Conservation (phyloP, 108 stramenopile species). For the Nitzschia palea region DNA sequence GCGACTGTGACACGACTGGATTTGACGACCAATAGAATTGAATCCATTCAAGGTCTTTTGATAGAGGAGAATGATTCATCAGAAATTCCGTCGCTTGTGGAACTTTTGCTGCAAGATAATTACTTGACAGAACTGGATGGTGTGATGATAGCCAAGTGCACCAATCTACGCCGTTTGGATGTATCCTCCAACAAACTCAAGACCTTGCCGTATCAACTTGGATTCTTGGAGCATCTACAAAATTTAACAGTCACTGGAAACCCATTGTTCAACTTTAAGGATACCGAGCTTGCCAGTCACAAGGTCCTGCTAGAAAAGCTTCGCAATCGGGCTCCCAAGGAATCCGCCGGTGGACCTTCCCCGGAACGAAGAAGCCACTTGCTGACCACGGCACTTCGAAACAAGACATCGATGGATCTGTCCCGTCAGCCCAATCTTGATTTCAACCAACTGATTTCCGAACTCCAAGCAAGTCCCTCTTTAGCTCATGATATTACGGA, state of each 20-base stretch:
- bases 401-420: background rate
- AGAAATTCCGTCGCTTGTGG: background rate
- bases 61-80: background rate
- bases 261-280: constrained; percentile 19
- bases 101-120: constrained; percentile 23
- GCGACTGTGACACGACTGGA: constrained; percentile 13
- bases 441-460: background rate
- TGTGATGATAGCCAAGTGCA: background rate
- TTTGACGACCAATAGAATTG: constrained; percentile 21
- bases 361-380: background rate
- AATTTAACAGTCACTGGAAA: constrained; percentile 15
- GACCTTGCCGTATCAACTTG: constrained; percentile 30
- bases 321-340: constrained; percentile 25
- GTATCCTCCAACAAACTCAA: constrained; percentile 29
- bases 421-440: background rate
- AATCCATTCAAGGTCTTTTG: constrained; percentile 14
- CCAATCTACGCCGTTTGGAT: constrained; percentile 17
- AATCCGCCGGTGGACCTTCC: background rate
- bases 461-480: background rate
- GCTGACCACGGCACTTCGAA: background rate
- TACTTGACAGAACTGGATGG: constrained; percentile 24
- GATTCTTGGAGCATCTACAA: constrained; percentile 12
- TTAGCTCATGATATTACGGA: constrained; percentile 8
- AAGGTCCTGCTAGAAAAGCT: constrained; percentile 11
- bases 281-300: background rate